These are phyloP conservation scores for Tetraselmis striata DNA, from an alignment of 139 green algal species.

Conservation along the genomic window DNA sequence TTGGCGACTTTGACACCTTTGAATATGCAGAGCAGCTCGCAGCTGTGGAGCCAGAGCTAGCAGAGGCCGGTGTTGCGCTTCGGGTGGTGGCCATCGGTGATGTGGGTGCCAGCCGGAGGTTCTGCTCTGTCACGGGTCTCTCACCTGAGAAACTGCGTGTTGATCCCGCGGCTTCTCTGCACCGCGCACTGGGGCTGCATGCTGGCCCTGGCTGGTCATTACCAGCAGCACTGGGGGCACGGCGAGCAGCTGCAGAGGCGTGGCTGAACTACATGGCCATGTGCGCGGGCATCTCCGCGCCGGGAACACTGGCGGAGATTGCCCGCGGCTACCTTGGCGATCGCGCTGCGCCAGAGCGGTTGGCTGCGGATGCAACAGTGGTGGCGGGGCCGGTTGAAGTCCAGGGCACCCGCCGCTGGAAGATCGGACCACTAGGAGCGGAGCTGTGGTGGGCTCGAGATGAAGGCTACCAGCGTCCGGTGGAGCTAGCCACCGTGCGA, in stretches of 20 bases:
- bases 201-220: not conserved
- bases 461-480: not conserved
- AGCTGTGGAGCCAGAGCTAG: not conserved
- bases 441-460: slow-evolving; percentile 1
- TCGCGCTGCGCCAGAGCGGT: not conserved
- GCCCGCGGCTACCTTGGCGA: not conserved
- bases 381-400: not conserved
- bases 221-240: not conserved
- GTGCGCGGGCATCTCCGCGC: not conserved
- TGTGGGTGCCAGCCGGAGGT: not conserved
- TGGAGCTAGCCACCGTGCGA: slow-evolving; percentile 2
- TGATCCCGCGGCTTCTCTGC: not conserved
- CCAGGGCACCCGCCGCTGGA: not conserved
- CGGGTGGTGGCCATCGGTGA: not conserved
- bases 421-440: not conserved
- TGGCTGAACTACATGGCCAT: slow-evolving; percentile 8
- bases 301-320: not conserved
- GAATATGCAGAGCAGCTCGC: slow-evolving; percentile 1
- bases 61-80: not conserved
- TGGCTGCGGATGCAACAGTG: not conserved
- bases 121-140: not conserved
- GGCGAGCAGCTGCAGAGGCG: not conserved
- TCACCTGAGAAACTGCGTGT: not conserved
- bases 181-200: not conserved
- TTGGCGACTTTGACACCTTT: slow-evolving; percentile 1